Conservation (phyloP, 768 basidiomycete species). For the Hericium erinaceus region DNA sequence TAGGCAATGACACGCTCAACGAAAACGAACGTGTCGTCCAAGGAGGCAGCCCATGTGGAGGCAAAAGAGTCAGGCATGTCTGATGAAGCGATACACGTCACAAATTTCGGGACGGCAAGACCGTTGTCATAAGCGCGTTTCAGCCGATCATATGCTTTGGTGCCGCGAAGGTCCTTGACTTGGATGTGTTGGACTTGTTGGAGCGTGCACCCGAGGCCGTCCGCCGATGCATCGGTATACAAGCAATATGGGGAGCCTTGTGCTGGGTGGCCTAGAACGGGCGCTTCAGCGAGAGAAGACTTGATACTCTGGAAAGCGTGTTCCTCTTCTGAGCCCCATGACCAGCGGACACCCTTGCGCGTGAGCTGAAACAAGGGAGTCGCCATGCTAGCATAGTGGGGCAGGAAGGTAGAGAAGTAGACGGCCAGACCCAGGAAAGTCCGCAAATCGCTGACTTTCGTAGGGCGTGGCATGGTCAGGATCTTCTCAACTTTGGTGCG, state of each 20-base stretch:
- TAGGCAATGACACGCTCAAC: constrained; percentile 16
- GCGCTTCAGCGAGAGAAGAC: constrained; percentile 21
- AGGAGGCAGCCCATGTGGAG: too few relatives aligned
- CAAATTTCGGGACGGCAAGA: background rate
- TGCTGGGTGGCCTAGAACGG: constrained; percentile 24
- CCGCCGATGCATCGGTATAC: constrained; percentile 24
- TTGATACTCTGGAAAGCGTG: constrained; percentile 24
- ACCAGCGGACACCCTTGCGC: constrained; percentile 5
- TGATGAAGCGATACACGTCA: background rate
- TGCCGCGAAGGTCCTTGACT: constrained; percentile 12
- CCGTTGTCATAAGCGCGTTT: background rate
- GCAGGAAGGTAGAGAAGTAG: constrained; percentile 28
- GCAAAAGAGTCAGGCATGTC: too few relatives aligned
- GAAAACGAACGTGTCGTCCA: constrained; percentile 4
- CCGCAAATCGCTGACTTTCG: constrained; percentile 1
- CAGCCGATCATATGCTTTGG: constrained; percentile 13
- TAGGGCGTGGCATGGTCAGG: constrained; percentile 14
- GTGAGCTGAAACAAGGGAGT: constrained; percentile 24
- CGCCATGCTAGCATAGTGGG: constrained; percentile 26
- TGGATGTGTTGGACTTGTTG: constrained; percentile 18
- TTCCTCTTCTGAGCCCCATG: constrained; percentile 18
- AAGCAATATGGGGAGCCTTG: constrained; percentile 24
- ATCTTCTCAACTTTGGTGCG: constrained; percentile 29
- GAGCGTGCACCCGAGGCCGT: constrained; percentile 14
- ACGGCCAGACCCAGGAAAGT: constrained; percentile 28